Percentiles rank a stretch among this genome's conserved stretches.
phyloP scores from a whole-genome alignment of 148 eudicot species.

The Dysphania ambrosioides region DNA sequence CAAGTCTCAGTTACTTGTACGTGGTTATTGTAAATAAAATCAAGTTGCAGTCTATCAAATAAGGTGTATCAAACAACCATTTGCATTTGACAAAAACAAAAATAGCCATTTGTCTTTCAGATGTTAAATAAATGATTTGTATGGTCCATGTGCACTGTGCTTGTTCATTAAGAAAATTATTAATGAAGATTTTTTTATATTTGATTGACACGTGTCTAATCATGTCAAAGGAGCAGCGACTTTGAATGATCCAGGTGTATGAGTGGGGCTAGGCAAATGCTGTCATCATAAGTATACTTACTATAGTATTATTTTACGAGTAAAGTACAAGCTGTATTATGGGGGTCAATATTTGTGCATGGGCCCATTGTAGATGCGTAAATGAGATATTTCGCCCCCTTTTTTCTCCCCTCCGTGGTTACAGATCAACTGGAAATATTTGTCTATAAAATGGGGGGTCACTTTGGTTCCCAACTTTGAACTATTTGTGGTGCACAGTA shows the following conservation, averaged over 20 bases:
- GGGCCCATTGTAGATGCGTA: background rate
- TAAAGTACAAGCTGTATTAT: slow-evolving; percentile 13
- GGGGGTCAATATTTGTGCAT: background rate
- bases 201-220: too few species aligned
- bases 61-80: too few species aligned
- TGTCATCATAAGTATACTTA: background rate
- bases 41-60: too few species aligned
- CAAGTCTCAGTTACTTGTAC: too few species aligned
- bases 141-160: too few species aligned
- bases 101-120: too few species aligned
- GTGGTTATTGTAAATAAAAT: too few species aligned
- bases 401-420: background rate
- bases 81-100: too few species aligned
- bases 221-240: background rate
- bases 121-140: too few species aligned
- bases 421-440: background rate
- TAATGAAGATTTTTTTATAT: too few species aligned
- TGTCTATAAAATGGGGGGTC: background rate
- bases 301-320: background rate
- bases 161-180: too few species aligned
- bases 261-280: background rate
- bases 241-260: background rate
- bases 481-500: too few species aligned
- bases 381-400: background rate
- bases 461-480: background rate